Evolutionary conservation across 352 stramenopile genomes (phyloP).

Genomic region (Blastocystis sp.): DNA sequence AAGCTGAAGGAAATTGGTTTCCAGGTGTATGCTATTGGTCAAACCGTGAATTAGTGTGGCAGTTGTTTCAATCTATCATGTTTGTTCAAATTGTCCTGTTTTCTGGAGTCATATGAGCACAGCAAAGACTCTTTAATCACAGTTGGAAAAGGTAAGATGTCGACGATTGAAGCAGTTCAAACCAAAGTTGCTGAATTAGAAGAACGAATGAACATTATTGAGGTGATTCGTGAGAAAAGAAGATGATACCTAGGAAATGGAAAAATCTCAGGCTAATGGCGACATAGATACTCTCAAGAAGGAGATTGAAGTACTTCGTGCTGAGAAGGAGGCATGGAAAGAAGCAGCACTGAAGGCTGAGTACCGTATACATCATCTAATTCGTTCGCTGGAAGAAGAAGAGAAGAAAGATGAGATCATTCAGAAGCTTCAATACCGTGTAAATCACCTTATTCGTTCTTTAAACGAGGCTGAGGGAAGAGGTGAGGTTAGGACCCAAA

Average conservation of each 20-base stretch:
- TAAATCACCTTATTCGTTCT: constrained; percentile 23
- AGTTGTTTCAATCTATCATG: no score
- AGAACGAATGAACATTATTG: constrained; percentile 9
- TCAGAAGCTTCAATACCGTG: constrained; percentile 36
- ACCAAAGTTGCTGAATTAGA: constrained; percentile 7
- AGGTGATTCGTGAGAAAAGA: background rate
- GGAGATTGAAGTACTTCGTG: background rate
- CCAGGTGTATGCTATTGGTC: constrained; percentile 95
- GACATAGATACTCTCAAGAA: constrained; percentile 1
- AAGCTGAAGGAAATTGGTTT: constrained; percentile 90
- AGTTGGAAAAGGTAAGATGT: background rate
- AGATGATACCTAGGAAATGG: constrained; percentile 2
- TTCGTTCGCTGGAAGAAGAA: constrained; percentile 45
- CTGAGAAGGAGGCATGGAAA: constrained; percentile 60
- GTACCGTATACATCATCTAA: constrained; percentile 44
- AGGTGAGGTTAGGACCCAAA: background rate
- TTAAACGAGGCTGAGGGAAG: constrained; percentile 13
- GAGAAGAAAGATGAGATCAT: constrained; percentile 53
- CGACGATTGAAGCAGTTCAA: background rate
- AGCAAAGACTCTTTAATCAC: no score
- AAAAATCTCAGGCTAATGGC: background rate
- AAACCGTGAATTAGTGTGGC: constrained; percentile 69
- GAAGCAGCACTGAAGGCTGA: background rate
- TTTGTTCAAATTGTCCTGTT: no score
- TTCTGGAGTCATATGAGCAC: no score